Base-by-base conservation (phyloP, 192 early-diverging fungal genomes). In the Backusella luteola region DNA sequence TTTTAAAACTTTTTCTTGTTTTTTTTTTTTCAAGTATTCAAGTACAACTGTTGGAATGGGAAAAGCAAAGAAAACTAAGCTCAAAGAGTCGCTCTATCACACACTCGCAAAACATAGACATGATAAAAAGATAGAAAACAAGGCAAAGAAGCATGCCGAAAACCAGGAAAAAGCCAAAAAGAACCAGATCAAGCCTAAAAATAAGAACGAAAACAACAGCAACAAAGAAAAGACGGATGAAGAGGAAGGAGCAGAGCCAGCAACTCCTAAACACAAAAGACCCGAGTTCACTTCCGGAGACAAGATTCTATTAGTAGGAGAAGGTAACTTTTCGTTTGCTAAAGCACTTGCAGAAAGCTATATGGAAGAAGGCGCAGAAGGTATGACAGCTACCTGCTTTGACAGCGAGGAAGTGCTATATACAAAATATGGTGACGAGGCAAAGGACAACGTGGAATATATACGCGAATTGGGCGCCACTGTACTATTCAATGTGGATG, bases 251-350 rank as follows among this genome's bases (percentile, higher is more conserved):
- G 12, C 2, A 63, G 1, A 19, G 12, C 26, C 23, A 32, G 35
- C 7, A 32, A 38, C 34, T n/a, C 59, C 34, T 63, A 23, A 63
- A 12, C 56, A 63, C 29, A 63, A 63, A 26, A 41, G 26, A 49
- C 70, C 70, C 39, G 49, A 76, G 41, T 71, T 71, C n/a, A 71
- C 36, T 29, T 71, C 66, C 4, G 29, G 36, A 5, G 88, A 95
- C 78, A 79, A 76, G 15, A 91, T 96, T 36, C 77, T 96, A 6
- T 84, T 96, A 3, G 78, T 96, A 4, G 95, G 95, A 52, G 95
- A 96, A 84, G 95, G 96, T n/a, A 99, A 98, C 84, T 98, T 99
- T 78, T 93, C 92, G 68, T 99, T 97, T 82, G 91, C 97, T 1
- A 87, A 87, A 66, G 87, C 91, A 21, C 71, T 98, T 12, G 87